Evolutionary conservation across 164 flowering plant species (phyloP), one percentile per base, ranked within the genome.

Genomic region (Hamamelis virginiana): DNA sequence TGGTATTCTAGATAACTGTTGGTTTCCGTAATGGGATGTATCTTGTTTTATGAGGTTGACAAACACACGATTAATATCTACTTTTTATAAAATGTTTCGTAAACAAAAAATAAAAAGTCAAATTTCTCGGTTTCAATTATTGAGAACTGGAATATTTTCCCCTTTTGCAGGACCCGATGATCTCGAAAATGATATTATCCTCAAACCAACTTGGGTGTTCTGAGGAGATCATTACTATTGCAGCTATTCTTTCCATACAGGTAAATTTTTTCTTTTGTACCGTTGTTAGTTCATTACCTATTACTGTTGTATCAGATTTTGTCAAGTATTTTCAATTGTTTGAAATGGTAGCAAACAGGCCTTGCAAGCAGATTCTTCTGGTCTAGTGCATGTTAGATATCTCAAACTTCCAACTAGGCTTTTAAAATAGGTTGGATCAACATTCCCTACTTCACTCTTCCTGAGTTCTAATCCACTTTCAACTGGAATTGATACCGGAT

Each of bases 171-270:
- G 99, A 96, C 41, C 96, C 99, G 51, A 90, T 89, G 95, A 75
- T 91, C 67, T 87, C 98, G 19, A 96, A 88, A 75, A 91, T 89
- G 98, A 90, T 96, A 41, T 73, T 93, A 73, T 80, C 97, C 22
- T 89, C 97, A 45, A 72, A 76, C 61, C 70, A 80, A 61, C 87
- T 89, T 68, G 95, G 98, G 13, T 96, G 99, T 79, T 85, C 94
- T 13, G 97, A 96, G 78, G 99, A 96, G 80, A 82, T 83, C 59
- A 82, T 96, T 33, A 93, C 91, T 8, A 84, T 93, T 60, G 91
- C 99, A 51, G 93, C 97, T 50, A 68, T 86, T 76, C 87, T 96
- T 23, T 92, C 97, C 45, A 64, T 96, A 38, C 84, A 80, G 68
- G 83, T 74, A 68, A 66, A 41, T 46, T 52, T 62, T 15, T 19